Evolutionary conservation across 306 rosid species (phyloP).

Genomic region (barrel medic (Medicago truncatula)): DNA sequence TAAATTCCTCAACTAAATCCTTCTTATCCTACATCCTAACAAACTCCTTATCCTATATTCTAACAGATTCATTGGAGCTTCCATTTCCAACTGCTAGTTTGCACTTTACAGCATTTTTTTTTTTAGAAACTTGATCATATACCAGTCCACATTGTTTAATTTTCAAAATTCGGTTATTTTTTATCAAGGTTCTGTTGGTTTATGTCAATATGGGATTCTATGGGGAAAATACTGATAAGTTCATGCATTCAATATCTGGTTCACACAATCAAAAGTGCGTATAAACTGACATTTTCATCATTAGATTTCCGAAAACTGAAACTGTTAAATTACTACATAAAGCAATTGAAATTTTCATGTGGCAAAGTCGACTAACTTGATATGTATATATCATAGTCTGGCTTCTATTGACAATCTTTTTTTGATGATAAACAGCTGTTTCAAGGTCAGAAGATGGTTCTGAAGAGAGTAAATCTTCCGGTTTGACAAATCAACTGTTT

Average conservation of each 20-base stretch:
- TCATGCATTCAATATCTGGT: conserved; percentile 7
- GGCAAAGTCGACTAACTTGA: conserved; percentile 28
- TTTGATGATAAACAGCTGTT: conserved; percentile 54
- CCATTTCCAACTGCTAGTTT: no score
- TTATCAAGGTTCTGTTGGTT: no score
- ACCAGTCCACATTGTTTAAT: no score
- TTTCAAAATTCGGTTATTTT: no score
- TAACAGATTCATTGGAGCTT: no score
- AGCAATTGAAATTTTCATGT: conserved; percentile 4
- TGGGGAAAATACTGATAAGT: background rate
- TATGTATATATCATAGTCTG: conserved; percentile 25
- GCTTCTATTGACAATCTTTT: conserved; percentile 36
- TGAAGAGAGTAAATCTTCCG: conserved; percentile 57
- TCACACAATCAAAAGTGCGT: conserved; percentile 7
- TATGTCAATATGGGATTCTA: no score
- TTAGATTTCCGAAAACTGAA: background rate
- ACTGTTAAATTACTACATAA: background rate
- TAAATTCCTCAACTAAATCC: no score
- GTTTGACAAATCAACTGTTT: conserved; percentile 51
- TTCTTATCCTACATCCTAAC: no score
- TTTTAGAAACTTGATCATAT: no score
- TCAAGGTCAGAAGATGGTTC: conserved; percentile 51
- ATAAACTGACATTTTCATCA: background rate
- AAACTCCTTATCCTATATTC: no score
- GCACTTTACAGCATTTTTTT: no score